A percentile compares a stretch with the other conserved stretches of the same genome.
Evolutionary conservation across 2,329 filamentous ascomycete genomes (phyloP).

Genomic region (Metarhizium rileyi): DNA sequence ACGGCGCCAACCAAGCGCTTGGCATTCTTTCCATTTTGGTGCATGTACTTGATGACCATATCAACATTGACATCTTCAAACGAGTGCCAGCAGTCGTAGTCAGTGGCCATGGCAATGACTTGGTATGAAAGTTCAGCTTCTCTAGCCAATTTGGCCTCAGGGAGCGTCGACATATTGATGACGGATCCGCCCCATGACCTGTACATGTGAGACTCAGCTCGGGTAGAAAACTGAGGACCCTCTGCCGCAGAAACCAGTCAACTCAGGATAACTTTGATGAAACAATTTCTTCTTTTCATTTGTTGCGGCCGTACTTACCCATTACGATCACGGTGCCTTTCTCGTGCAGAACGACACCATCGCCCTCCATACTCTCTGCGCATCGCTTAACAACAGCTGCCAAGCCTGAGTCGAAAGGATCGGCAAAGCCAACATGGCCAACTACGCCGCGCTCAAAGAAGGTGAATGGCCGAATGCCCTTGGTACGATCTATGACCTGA

Average conservation of each 20-base stretch:
- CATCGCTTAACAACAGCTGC: constrained; percentile 69
- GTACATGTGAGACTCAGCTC: constrained; percentile 93
- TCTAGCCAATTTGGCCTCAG: constrained; percentile 89
- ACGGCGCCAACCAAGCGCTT: constrained; percentile 77
- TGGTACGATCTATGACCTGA: constrained; percentile 95
- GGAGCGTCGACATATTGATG: constrained; percentile 96
- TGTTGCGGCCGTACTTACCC: constrained; percentile 46
- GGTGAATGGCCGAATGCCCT: constrained; percentile 87
- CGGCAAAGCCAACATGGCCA: constrained; percentile 88
- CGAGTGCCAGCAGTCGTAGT: constrained; percentile 97
- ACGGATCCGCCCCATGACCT: constrained; percentile 86
- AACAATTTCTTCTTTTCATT: not conserved
- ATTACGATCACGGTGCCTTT: constrained; percentile 85
- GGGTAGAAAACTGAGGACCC: constrained; percentile 96
- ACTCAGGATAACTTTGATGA: not conserved
- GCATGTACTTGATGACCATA: constrained; percentile 97
- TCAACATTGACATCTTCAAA: constrained; percentile 81
- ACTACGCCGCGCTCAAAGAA: constrained; percentile 93
- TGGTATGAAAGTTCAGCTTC: constrained; percentile 96
- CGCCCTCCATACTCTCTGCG: constrained; percentile 66
- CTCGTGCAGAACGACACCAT: constrained; percentile 76
- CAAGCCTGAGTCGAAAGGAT: constrained; percentile 79
- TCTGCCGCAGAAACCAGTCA: constrained; percentile 39
- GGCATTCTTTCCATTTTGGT: constrained; percentile 82
- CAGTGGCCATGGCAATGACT: constrained; percentile 98